Evolutionary conservation across 805 yeast species (phyloP).

Genomic region (Candida lessepsii): DNA sequence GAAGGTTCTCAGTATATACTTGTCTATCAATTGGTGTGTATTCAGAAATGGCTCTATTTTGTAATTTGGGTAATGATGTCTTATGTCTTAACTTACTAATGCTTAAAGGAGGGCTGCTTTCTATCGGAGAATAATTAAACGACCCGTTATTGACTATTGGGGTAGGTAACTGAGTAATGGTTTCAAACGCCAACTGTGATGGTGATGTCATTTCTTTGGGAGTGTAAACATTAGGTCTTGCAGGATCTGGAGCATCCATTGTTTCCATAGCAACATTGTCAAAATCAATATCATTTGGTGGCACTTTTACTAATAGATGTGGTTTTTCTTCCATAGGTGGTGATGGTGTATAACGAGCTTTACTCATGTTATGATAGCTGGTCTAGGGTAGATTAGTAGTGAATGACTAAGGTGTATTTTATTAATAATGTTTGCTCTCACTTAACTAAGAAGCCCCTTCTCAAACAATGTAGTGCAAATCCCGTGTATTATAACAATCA

Average conservation of each 20-base stretch:
- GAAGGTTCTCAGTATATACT: slow-evolving; percentile 7
- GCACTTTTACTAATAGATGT: slow-evolving; percentile 5
- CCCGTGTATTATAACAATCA: no score
- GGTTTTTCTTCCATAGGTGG: slow-evolving; percentile 1
- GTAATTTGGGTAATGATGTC: neutral
- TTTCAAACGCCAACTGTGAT: slow-evolving; percentile 10
- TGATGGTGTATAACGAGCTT: neutral
- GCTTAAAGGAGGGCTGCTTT: slow-evolving; percentile 9
- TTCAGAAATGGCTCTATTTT: slow-evolving; percentile 37
- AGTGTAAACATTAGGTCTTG: neutral
- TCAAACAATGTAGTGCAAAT: no score
- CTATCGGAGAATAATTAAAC: slow-evolving; percentile 17
- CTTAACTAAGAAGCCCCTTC: no score
- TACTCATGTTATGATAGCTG: no score
- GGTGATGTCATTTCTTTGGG: slow-evolving; percentile 6
- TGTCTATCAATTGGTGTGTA: slow-evolving; percentile 30
- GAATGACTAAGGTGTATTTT: no score
- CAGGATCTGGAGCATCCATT: neutral
- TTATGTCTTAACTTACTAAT: slow-evolving; percentile 6
- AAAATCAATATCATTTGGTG: neutral
- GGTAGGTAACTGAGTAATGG: slow-evolving; percentile 43
- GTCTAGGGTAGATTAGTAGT: no score
- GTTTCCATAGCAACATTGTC: neutral
- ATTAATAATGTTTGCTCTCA: no score
- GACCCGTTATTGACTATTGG: slow-evolving; percentile 34